These are phyloP conservation scores for Conticribra guillardii DNA, from an alignment of 108 stramenopile genomes.

Conservation along the genomic window DNA sequence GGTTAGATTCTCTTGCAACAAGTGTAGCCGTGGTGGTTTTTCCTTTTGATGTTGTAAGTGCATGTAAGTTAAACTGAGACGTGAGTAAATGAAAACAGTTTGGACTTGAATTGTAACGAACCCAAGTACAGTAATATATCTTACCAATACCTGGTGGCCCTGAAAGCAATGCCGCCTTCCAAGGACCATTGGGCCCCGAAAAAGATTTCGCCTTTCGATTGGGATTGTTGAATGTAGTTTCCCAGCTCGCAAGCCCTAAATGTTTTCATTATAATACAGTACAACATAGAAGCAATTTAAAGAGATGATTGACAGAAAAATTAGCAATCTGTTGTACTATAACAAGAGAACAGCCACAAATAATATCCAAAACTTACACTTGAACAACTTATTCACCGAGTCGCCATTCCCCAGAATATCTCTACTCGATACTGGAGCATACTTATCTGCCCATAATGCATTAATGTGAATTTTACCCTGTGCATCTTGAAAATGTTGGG, in stretches of 20 bases:
- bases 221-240: conserved; percentile 67
- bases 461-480: conserved; percentile 27
- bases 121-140: conserved; percentile 14
- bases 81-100: background rate
- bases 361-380: conserved; percentile 1
- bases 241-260: conserved; percentile 83
- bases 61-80: background rate
- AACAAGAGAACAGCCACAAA: too few species aligned
- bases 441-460: conserved; percentile 93
- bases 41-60: conserved; percentile 4
- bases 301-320: too few species aligned
- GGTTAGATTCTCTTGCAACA: conserved; percentile 81
- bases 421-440: conserved; percentile 67
- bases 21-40: conserved; percentile 93
- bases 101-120: background rate
- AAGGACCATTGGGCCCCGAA: conserved; percentile 59
- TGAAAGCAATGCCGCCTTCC: conserved; percentile 93
- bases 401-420: conserved; percentile 87
- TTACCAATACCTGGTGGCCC: conserved; percentile 97
- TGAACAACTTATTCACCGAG: conserved; percentile 59
- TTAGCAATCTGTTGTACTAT: too few species aligned
- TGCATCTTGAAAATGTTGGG: conserved; percentile 1
- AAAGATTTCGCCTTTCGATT: conserved; percentile 30
- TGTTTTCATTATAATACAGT: background rate
- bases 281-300: background rate